Base-by-base conservation (phyloP, 768 basidiomycete species). In the Suillus variegatus region DNA sequence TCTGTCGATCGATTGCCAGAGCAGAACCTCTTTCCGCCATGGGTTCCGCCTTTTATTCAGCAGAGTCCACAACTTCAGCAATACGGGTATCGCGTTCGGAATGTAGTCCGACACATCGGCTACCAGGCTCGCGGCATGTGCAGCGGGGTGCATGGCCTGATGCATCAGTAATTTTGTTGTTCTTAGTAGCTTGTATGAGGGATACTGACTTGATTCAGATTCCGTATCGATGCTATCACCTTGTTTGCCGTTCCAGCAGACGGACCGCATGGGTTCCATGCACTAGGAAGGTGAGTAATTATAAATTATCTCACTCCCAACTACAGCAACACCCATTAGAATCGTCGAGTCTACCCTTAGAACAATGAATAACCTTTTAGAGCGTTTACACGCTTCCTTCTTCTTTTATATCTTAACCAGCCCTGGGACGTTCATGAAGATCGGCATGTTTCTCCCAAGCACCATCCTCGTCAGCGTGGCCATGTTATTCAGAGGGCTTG, bases 341-440 rank as follows among this genome's bases (percentile, higher is more conserved):
- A 84, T 90, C 54, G 73, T 95, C 44, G 97, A 99, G 78, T 95
- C 94, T 1, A 88, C 92, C 16, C 82, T 97, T 40, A 86, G 96
- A 65, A 93, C 95, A 16, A 86, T 89, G 74, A 98, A 97, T 77
- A 99, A 99, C 73, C 85, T 99, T 7, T 84, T 98, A 22, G 97
- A 99, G 74, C 88, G 97, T 18, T 86, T 99, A 25, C 97, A 99
- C 75, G 96, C 96, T 2, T 99, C 97, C 0, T 96, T 97, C 78
- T 98, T 99, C 82, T 95, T 99, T 80, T 99, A 96, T 79, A 82
- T 99, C 66, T 70, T 79, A 25, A 73, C 76, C 14, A 77, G 80
- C 46, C 82, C 88, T 1, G 80, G 78, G 6, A 84, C 82, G 2
- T 97, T 97, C 79, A 84, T 94, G 70, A 93, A 96, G 74, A 94